Base-by-base conservation (phyloP, 345 rosid species). In the Reutealis trisperma region DNA sequence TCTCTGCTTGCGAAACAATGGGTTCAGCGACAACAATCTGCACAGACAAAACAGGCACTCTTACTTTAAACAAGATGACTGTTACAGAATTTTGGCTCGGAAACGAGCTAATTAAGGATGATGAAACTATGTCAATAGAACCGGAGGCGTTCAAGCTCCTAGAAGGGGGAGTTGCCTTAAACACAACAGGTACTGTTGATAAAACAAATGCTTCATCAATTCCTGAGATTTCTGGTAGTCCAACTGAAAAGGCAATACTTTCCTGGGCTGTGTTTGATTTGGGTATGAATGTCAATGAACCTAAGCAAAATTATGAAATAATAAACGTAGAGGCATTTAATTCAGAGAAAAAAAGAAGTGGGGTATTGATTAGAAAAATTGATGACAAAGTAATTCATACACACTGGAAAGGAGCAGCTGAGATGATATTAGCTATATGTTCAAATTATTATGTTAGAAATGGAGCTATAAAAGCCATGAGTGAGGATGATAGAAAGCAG, bases 351-450 rank as follows among this genome's bases (percentile, higher is more conserved):
- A 91, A 90, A 74, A 66, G 89, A 21, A 91, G 96, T 22, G 92
- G 96, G 13, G 90, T 91, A 1, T n/a, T 85, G 62, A 72, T 86
- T n/a, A 84, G 49, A 78, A 91, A 77, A 77, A 84, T 63, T 27
- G 3, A 47, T 34, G 88, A 90, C 21, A 74, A 68, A 45, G 72
- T 83, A 1, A 5, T 79, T 47, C 88, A 90, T 58, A 77, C 84
- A 66, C 97, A 94, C 63, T 91, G 94, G 96, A 92, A 91, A 80
- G 97, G 96, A 74, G 92, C 91, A 0, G 94, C 96, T 1, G 96
- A 89, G 91, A 87, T 87, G 90, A 81, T 92, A 70, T 83, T 91
- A 57, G 86, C 90, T 2, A 86, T 80, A 91, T 91, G 97, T 74
- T 85, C 92, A 0, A 83, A 84, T 52, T 92, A 78, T 84, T 86